Conservation (phyloP, 2,329 filamentous ascomycete species). For the Colletotrichum sp. region DNA sequence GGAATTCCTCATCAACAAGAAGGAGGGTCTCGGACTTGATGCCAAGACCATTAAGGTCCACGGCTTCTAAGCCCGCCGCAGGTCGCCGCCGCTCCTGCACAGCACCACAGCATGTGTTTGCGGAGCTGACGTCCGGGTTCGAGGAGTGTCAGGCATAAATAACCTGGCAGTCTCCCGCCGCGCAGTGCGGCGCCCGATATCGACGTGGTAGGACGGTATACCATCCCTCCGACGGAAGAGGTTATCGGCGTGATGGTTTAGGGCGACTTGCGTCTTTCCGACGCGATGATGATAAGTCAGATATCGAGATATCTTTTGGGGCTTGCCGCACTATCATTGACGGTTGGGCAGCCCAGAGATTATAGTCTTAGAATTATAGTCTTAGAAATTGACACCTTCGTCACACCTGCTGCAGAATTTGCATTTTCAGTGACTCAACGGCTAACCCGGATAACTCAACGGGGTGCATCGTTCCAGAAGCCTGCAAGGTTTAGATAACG, state of each 20-base stretch:
- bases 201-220: conserved; percentile 21
- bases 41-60: conserved; percentile 94
- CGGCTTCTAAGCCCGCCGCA: conserved; percentile 47
- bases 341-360: background rate
- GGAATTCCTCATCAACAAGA: conserved; percentile 96
- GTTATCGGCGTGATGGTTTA: conserved; percentile 14
- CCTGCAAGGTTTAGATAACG: background rate
- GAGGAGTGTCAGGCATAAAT: background rate
- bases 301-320: background rate
- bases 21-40: conserved; percentile 91
- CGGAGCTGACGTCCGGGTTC: conserved; percentile 18
- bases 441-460: background rate
- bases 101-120: background rate
- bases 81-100: conserved; percentile 40
- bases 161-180: conserved; percentile 1
- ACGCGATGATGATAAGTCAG: conserved; percentile 12
- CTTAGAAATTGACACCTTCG: background rate
- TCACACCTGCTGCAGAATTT: background rate
- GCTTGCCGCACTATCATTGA: conserved; percentile 4
- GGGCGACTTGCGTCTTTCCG: conserved; percentile 20
- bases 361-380: background rate
- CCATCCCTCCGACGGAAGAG: conserved; percentile 11
- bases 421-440: background rate
- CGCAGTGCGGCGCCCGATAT: conserved; percentile 13
- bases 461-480: background rate